Percentiles rank a stretch among this genome's conserved stretches.
Conservation (phyloP, 176 grass and related monocot genomes). For the Panicum miliaceum region DNA sequence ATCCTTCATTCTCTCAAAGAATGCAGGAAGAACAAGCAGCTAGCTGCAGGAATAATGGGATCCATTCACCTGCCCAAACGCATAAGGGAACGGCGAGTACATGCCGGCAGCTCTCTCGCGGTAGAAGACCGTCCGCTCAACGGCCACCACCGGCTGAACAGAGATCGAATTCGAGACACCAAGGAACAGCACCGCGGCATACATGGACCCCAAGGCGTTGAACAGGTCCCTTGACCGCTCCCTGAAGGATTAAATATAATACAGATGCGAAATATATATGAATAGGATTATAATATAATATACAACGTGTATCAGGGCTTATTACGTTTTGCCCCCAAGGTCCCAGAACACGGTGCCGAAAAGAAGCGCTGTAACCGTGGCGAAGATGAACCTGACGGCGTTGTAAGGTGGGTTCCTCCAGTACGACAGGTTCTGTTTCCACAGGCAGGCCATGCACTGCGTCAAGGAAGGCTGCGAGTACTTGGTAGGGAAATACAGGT, state of each 20-base stretch:
- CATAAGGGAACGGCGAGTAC: slow-evolving; percentile 11
- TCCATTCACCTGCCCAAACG: neutral
- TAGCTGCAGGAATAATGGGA: too few species aligned
- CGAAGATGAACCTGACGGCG: neutral
- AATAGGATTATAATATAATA: too few species aligned
- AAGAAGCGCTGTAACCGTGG: neutral
- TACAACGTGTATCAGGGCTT: too few species aligned
- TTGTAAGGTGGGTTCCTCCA: neutral
- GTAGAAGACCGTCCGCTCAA: neutral
- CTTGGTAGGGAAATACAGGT: neutral
- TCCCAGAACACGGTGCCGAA: neutral
- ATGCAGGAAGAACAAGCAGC: too few species aligned
- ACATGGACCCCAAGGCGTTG: neutral
- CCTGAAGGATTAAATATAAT: neutral
- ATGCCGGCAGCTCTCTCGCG: slow-evolving; percentile 9
- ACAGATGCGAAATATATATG: neutral
- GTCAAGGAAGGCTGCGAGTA: neutral
- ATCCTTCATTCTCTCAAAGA: too few species aligned
- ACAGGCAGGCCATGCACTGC: neutral
- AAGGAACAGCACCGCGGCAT: neutral
- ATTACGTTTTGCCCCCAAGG: neutral
- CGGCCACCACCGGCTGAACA: slow-evolving; percentile 12
- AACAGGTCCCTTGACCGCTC: neutral
- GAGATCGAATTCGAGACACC: neutral
- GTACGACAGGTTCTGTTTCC: neutral